These are phyloP conservation scores for Lanmaoa rubissima DNA, from an alignment of 768 basidiomycete genomes.

Conservation along the genomic window DNA sequence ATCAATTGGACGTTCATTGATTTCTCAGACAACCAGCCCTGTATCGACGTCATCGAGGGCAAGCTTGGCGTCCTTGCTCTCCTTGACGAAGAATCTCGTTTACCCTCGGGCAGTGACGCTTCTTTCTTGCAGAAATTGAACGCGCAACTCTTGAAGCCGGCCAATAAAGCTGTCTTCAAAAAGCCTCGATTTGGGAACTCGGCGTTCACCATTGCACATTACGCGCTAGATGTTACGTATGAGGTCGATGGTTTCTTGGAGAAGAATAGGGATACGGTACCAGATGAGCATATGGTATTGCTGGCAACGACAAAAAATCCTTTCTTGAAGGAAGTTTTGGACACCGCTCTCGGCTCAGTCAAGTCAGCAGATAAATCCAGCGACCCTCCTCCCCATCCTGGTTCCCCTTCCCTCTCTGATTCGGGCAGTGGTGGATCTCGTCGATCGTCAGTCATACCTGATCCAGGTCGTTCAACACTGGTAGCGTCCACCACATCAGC, in stretches of 20 bases:
- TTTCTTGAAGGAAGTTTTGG: slow-evolving; percentile 93
- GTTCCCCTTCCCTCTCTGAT: slow-evolving; percentile 77
- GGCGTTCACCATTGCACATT: slow-evolving; percentile 97
- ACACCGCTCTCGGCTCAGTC: slow-evolving; percentile 78
- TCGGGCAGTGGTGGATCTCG: slow-evolving; percentile 74
- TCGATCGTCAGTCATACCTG: slow-evolving; percentile 82
- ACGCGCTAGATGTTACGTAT: slow-evolving; percentile 97
- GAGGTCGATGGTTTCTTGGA: slow-evolving; percentile 98
- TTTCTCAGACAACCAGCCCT: slow-evolving; percentile 98
- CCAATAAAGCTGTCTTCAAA: slow-evolving; percentile 89
- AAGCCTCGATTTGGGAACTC: slow-evolving; percentile 99
- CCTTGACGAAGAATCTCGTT: slow-evolving; percentile 95
- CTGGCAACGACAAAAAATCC: slow-evolving; percentile 84
- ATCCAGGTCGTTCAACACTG: slow-evolving; percentile 77
- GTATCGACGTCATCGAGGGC: slow-evolving; percentile 98
- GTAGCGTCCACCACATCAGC: slow-evolving; percentile 47
- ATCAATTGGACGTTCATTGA: slow-evolving; percentile 99
- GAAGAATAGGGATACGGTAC: slow-evolving; percentile 98
- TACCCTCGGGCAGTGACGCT: slow-evolving; percentile 88
- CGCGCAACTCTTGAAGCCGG: slow-evolving; percentile 78
- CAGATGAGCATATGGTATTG: slow-evolving; percentile 93
- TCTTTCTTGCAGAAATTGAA: slow-evolving; percentile 94
- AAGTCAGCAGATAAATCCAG: slow-evolving; percentile 50
- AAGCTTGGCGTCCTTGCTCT: slow-evolving; percentile 93
- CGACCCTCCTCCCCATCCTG: slow-evolving; percentile 54